Evolutionary conservation across 2,329 filamentous ascomycete genomes (phyloP).

Genomic region (Pseudogymnoascus sp.): DNA sequence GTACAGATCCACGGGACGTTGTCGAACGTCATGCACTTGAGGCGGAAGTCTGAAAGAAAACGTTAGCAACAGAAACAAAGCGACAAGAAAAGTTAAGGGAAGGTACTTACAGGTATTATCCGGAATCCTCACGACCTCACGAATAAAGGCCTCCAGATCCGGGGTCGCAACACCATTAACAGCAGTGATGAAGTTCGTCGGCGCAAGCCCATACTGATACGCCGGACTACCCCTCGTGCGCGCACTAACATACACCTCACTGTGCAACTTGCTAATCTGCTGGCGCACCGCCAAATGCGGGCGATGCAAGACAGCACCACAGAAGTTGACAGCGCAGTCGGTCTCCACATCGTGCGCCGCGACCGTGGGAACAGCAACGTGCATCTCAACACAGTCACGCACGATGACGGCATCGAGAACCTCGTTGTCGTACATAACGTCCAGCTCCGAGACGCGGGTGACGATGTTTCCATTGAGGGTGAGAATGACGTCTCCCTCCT

Average conservation of each 20-base stretch:
- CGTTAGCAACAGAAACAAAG: conserved; percentile 14
- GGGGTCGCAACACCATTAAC: conserved; percentile 84
- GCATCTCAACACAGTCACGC: conserved; percentile 71
- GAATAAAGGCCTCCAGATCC: conserved; percentile 71
- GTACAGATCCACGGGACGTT: conserved; percentile 99
- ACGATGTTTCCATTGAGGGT: conserved; percentile 87
- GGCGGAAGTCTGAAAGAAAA: conserved; percentile 62
- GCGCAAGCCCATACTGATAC: conserved; percentile 84
- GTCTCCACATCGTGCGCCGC: conserved; percentile 88
- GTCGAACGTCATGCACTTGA: conserved; percentile 97
- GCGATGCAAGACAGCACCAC: conserved; percentile 83
- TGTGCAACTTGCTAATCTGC: conserved; percentile 93
- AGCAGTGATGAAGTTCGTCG: conserved; percentile 95
- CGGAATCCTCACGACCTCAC: conserved; percentile 75
- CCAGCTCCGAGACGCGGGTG: conserved; percentile 84
- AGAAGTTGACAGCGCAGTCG: conserved; percentile 85
- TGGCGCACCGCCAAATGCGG: conserved; percentile 95
- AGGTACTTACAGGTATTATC: conserved; percentile 74
- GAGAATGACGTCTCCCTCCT: conserved; percentile 87
- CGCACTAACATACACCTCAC: conserved; percentile 91
- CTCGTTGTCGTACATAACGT: conserved; percentile 91
- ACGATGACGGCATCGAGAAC: conserved; percentile 77
- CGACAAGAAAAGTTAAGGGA: neutral
- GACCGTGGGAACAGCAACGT: conserved; percentile 72
- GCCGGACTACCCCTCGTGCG: conserved; percentile 73